Percentiles rank a stretch among this genome's conserved stretches.
These are phyloP conservation scores for Seiridium unicorne DNA, from an alignment of 2,329 filamentous ascomycete species.

Conservation along the genomic window DNA sequence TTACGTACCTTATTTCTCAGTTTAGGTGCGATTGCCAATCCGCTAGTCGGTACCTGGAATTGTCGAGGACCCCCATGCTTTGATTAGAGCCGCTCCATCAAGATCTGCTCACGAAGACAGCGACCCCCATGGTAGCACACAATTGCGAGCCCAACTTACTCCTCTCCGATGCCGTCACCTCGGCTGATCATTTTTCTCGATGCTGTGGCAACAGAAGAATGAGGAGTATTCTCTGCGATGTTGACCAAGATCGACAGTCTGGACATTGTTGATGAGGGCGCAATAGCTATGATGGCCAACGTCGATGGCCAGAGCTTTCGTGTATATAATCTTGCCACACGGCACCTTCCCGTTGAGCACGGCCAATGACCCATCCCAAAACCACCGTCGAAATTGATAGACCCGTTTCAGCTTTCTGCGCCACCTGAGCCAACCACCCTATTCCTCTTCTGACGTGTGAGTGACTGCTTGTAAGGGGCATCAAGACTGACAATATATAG, in stretches of 20 bases:
- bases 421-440: background rate
- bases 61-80: background rate
- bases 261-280: background rate
- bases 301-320: background rate
- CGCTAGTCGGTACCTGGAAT: background rate
- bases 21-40: background rate
- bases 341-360: background rate
- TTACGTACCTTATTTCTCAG: background rate
- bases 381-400: background rate
- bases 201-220: background rate
- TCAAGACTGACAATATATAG: background rate
- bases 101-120: background rate
- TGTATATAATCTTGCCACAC: slow-evolving; percentile 5
- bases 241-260: background rate
- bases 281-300: background rate
- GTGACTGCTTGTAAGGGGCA: background rate
- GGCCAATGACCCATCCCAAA: background rate
- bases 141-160: background rate
- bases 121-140: background rate
- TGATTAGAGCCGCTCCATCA: background rate
- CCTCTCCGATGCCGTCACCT: background rate
- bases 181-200: background rate
- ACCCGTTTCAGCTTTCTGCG: slow-evolving; percentile 5
- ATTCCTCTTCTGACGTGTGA: background rate
- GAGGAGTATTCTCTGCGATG: background rate